Evolutionary conservation across 352 stramenopile genomes (phyloP).

Genomic region (Blastocystis sp.): DNA sequence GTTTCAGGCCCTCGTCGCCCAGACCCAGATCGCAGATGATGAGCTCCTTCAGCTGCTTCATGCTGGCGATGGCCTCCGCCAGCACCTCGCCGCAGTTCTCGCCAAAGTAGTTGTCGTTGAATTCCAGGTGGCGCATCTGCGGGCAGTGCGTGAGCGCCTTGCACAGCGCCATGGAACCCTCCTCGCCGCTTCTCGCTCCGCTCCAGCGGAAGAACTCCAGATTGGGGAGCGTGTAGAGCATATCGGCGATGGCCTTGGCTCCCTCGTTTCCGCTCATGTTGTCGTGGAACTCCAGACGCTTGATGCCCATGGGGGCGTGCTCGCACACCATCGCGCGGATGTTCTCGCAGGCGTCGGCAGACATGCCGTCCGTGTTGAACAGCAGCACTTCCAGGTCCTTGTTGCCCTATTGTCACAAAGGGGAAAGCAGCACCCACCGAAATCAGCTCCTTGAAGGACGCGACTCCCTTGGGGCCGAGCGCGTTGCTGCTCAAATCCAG

Average conservation of each 20-base stretch:
- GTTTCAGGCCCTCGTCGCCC: slow-evolving; percentile 15
- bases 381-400: slow-evolving; percentile 51
- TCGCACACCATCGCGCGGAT: slow-evolving; percentile 9
- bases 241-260: slow-evolving; percentile 5
- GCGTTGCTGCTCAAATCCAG: slow-evolving; percentile 62
- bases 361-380: slow-evolving; percentile 65
- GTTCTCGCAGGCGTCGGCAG: slow-evolving; percentile 34
- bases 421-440: background rate
- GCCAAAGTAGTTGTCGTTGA: slow-evolving; percentile 67
- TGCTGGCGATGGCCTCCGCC: background rate
- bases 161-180: slow-evolving; percentile 43
- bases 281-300: slow-evolving; percentile 59
- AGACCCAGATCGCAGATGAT: slow-evolving; percentile 28
- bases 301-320: slow-evolving; percentile 36
- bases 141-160: background rate
- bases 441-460: slow-evolving; percentile 45
- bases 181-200: slow-evolving; percentile 4
- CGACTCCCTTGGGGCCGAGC: slow-evolving; percentile 29
- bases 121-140: slow-evolving; percentile 6
- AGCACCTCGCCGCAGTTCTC: slow-evolving; percentile 38
- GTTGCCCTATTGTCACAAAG: slow-evolving; percentile 15
- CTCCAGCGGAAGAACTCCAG: slow-evolving; percentile 59
- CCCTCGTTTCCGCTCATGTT: slow-evolving; percentile 67
- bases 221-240: background rate
- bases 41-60: slow-evolving; percentile 43